Evolutionary conservation across 2,329 filamentous ascomycete species (phyloP).

Genomic region (Cadophora sp.): DNA sequence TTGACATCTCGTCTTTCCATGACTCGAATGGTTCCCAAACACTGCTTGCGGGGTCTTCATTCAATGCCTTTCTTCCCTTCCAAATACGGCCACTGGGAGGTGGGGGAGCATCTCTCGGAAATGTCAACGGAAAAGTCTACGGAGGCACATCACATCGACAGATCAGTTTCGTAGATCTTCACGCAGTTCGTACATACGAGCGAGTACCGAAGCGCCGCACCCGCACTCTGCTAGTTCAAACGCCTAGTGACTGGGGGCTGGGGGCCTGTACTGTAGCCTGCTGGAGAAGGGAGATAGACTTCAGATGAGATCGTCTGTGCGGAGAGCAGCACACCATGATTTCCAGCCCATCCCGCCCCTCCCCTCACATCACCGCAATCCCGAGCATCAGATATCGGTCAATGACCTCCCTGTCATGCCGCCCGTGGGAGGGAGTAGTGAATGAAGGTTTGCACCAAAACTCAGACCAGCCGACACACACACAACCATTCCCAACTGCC

Average conservation of each 20-base stretch:
- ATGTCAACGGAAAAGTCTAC: neutral
- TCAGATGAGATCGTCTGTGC: slow-evolving; percentile 21
- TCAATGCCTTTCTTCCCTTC: too few species aligned
- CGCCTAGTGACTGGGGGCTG: slow-evolving; percentile 16
- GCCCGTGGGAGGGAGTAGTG: too few species aligned
- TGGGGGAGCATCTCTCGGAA: neutral
- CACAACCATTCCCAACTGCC: slow-evolving; percentile 10
- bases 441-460: neutral
- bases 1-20: too few species aligned
- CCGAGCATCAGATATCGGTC: slow-evolving; percentile 9
- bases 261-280: too few species aligned
- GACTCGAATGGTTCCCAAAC: too few species aligned
- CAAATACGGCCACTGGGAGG: too few species aligned
- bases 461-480: neutral
- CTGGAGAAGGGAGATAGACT: slow-evolving; percentile 2
- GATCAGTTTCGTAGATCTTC: neutral
- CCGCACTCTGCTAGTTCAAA: slow-evolving; percentile 20
- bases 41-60: too few species aligned
- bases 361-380: slow-evolving; percentile 12
- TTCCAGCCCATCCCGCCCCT: slow-evolving; percentile 19
- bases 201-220: slow-evolving; percentile 11
- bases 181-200: neutral
- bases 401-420: slow-evolving; percentile 9
- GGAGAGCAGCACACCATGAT: slow-evolving; percentile 10
- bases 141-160: neutral